Conservation (phyloP, 306 rosid species). For the Dryas octopetala region DNA sequence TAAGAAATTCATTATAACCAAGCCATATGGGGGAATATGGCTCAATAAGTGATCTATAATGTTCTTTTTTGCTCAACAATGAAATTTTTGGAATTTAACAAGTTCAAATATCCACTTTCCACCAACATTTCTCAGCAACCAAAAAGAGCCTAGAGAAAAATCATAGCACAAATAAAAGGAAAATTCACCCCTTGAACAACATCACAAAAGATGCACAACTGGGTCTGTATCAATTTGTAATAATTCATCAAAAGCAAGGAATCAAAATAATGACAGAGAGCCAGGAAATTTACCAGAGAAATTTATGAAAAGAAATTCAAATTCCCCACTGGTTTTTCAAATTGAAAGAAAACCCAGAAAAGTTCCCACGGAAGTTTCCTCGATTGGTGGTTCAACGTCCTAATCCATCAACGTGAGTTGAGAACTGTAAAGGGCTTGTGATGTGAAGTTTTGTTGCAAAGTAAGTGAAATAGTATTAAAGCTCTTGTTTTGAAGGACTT, state of each 20-base stretch:
- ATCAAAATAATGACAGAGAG: conserved; percentile 12
- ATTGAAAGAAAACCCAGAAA: conserved; percentile 24
- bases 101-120: not conserved
- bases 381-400: conserved; percentile 1
- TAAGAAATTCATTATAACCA: not conserved
- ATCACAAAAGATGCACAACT: not conserved
- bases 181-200: not conserved
- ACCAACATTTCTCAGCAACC: conserved; percentile 5
- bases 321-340: conserved; percentile 21
- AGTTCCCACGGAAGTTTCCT: conserved; percentile 9
- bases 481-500: conserved; percentile 29
- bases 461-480: conserved; percentile 23
- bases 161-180: not conserved
- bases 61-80: not conserved
- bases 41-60: not conserved
- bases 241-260: not conserved
- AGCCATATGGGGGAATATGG: not conserved
- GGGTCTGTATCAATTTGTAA: not conserved
- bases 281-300: conserved; percentile 28
- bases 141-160: conserved; percentile 5
- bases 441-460: conserved; percentile 18
- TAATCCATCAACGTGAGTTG: conserved; percentile 9
- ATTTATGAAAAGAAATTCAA: conserved; percentile 19
- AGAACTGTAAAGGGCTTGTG: conserved; percentile 12
- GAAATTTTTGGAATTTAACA: not conserved